These are phyloP conservation scores for Solanum peruvianum DNA, from an alignment of 257 asterid genomes.

Conservation along the genomic window DNA sequence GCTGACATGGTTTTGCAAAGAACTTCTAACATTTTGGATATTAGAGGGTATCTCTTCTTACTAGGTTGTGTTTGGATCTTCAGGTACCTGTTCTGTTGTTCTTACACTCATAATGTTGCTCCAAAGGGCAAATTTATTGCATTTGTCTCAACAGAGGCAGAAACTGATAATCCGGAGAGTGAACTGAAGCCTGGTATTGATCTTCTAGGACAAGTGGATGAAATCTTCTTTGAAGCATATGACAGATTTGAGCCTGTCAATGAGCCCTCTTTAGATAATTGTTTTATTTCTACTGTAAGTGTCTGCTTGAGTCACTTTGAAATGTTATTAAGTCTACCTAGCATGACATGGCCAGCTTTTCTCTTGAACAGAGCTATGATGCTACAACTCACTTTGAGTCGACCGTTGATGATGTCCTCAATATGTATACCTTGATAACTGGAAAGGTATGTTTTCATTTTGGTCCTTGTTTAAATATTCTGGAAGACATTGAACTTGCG, in stretches of 20 bases:
- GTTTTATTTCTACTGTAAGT: constrained; percentile 83
- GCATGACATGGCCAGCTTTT: not conserved
- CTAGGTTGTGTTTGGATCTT: not conserved
- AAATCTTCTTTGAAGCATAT: constrained; percentile 76
- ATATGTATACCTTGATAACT: constrained; percentile 33
- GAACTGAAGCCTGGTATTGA: constrained; percentile 85
- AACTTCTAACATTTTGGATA: not conserved
- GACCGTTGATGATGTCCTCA: constrained; percentile 35
- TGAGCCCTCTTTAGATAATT: constrained; percentile 71
- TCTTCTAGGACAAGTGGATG: constrained; percentile 95
- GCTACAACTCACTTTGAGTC: constrained; percentile 46
- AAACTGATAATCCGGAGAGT: constrained; percentile 73
- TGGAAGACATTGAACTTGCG: not conserved
- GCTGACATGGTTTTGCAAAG: not conserved
- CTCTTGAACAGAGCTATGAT: constrained; percentile 31
- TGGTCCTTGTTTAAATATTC: not conserved
- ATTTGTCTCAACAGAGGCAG: constrained; percentile 90
- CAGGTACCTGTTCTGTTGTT: constrained; percentile 94
- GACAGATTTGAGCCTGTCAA: constrained; percentile 87
- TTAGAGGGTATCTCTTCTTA: not conserved
- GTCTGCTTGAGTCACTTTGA: not conserved
- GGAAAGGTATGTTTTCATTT: constrained; percentile 26
- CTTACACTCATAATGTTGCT: constrained; percentile 94
- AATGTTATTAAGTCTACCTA: not conserved
- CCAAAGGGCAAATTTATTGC: constrained; percentile 94